These are phyloP conservation scores for Xylaria bambusicola DNA, from an alignment of 495 filamentous ascomycete species.

Conservation along the genomic window DNA sequence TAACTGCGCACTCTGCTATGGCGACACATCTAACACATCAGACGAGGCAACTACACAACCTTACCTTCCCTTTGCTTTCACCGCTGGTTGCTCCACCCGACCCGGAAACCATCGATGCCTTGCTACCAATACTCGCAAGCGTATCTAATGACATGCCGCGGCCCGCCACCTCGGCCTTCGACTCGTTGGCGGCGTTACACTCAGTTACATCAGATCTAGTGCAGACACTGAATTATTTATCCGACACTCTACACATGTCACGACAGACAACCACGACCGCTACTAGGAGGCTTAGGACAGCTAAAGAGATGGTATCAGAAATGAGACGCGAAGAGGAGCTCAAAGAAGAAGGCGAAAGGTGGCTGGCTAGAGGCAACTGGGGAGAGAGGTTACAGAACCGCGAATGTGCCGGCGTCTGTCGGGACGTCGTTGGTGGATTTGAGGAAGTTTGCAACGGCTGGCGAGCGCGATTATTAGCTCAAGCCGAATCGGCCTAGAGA, in stretches of 20 bases:
- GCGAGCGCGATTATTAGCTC: conserved; percentile 52
- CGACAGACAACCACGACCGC: conserved; percentile 81
- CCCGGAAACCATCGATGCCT: conserved; percentile 62
- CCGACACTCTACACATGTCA: conserved; percentile 94
- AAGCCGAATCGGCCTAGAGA: conserved; percentile 41
- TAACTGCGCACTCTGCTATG: conserved; percentile 84
- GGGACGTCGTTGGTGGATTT: conserved; percentile 87
- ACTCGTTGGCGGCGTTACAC: conserved; percentile 62
- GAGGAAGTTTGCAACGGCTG: conserved; percentile 75
- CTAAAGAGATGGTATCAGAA: conserved; percentile 79
- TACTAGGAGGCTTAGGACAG: conserved; percentile 69
- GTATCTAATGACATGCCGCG: conserved; percentile 58
- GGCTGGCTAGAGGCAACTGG: conserved; percentile 81
- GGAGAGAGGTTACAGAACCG: conserved; percentile 69
- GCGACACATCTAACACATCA: conserved; percentile 83
- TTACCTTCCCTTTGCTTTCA: conserved; percentile 72
- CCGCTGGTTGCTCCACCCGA: conserved; percentile 55
- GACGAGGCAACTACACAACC: conserved; percentile 76
- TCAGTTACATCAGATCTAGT: conserved; percentile 75
- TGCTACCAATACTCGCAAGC: conserved; percentile 63
- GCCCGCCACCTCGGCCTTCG: conserved; percentile 52
- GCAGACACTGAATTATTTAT: conserved; percentile 76
- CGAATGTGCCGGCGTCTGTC: conserved; percentile 76
- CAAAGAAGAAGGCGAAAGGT: conserved; percentile 75
- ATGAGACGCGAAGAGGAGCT: conserved; percentile 79